Percentiles rank a stretch among this genome's conserved stretches.
Conservation (phyloP, 345 rosid genomes). For the Arabidopsis arenosa region DNA sequence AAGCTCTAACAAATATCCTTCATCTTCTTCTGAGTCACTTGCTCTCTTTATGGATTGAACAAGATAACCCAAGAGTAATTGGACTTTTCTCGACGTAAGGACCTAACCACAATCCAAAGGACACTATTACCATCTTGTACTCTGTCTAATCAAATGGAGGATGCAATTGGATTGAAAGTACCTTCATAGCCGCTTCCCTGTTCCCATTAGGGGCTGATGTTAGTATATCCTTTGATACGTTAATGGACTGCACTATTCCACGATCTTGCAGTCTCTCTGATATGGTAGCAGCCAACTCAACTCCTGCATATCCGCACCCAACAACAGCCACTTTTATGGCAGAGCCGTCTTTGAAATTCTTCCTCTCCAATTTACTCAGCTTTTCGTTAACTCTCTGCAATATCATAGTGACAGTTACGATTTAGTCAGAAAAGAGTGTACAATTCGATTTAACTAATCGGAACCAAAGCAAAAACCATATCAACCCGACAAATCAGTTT, state of each 20-base stretch:
- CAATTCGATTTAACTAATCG: background rate
- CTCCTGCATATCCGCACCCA: slow-evolving; percentile 96
- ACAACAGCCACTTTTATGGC: slow-evolving; percentile 72
- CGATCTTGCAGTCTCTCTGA: slow-evolving; percentile 85
- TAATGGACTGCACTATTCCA: slow-evolving; percentile 80
- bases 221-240: slow-evolving; percentile 72
- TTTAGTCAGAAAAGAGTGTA: slow-evolving; percentile 8
- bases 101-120: slow-evolving; percentile 55
- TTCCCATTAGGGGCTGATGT: slow-evolving; percentile 88
- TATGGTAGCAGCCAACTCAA: slow-evolving; percentile 94
- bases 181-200: slow-evolving; percentile 87
- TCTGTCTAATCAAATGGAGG: slow-evolving; percentile 16
- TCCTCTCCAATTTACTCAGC: slow-evolving; percentile 71
- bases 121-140: background rate
- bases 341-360: slow-evolving; percentile 63
- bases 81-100: slow-evolving; percentile 77
- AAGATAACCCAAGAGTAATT: slow-evolving; percentile 76
- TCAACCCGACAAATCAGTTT: background rate
- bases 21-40: slow-evolving; percentile 47
- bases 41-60: slow-evolving; percentile 57
- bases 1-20: slow-evolving; percentile 72
- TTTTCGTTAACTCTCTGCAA: slow-evolving; percentile 73
- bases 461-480: background rate
- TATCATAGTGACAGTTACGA: slow-evolving; percentile 20
- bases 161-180: slow-evolving; percentile 38